Evolutionary conservation across 2,329 filamentous ascomycete genomes (phyloP).

Genomic region (Hymenoscyphus repandus): DNA sequence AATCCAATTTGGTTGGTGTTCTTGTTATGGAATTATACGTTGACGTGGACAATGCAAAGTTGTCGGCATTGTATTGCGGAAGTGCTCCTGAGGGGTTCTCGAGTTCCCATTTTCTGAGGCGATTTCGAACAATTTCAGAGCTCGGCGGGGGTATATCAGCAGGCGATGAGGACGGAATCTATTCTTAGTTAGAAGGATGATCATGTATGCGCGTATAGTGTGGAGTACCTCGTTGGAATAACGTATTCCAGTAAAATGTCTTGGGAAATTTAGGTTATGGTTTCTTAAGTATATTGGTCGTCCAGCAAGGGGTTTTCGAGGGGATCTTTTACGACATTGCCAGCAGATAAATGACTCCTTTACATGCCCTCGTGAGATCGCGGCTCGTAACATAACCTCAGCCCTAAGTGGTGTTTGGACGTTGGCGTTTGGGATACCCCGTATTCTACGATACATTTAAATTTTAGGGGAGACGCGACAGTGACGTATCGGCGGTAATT

Average conservation of each 20-base stretch:
- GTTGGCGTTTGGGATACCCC: too few relatives aligned
- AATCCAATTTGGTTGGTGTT: slow-evolving; percentile 8
- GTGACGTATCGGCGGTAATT: background rate
- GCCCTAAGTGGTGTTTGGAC: background rate
- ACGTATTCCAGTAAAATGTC: too few relatives aligned
- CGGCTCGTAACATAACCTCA: slow-evolving; percentile 21
- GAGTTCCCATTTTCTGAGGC: slow-evolving; percentile 39
- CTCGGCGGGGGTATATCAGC: background rate
- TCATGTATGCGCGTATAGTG: too few relatives aligned
- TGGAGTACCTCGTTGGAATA: too few relatives aligned
- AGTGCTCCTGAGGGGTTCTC: slow-evolving; percentile 26
- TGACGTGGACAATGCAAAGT: background rate
- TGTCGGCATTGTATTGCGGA: background rate
- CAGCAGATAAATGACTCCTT: slow-evolving; percentile 22
- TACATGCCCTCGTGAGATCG: slow-evolving; percentile 9
- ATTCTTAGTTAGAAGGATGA: too few relatives aligned
- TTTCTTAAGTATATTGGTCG: background rate
- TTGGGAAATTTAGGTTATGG: too few relatives aligned
- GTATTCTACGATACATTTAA: too few relatives aligned
- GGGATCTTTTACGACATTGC: slow-evolving; percentile 21
- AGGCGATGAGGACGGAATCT: background rate
- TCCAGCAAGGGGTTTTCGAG: background rate
- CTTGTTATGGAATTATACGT: background rate
- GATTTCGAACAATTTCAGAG: slow-evolving; percentile 29
- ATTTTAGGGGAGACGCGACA: background rate